Conservation (phyloP, 1,139 yeast species). For the Pichia sp. region DNA sequence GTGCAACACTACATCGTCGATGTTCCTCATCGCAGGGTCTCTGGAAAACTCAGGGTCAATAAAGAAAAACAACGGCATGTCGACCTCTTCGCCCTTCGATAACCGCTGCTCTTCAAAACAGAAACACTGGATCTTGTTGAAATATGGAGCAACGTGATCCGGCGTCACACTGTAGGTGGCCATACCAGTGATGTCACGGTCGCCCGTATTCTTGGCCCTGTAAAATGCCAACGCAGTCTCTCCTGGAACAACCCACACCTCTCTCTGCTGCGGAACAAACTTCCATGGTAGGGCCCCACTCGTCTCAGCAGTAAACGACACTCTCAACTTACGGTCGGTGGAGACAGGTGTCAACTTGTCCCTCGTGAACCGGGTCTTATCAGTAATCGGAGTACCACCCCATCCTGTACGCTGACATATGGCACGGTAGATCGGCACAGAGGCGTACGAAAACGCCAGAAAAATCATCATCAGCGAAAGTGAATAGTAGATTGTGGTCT, state of each 20-base stretch:
- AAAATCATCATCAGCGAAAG: conserved; percentile 68
- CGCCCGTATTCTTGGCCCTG: conserved; percentile 81
- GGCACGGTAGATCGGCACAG: conserved; percentile 90
- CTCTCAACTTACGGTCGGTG: conserved; percentile 72
- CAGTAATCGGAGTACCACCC: conserved; percentile 95
- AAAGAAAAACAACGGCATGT: conserved; percentile 98
- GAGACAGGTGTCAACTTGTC: conserved; percentile 89
- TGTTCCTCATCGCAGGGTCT: conserved; percentile 89
- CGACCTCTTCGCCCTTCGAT: conserved; percentile 95
- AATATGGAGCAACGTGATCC: conserved; percentile 92
- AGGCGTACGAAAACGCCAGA: conserved; percentile 78
- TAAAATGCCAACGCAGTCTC: conserved; percentile 97
- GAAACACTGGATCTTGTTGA: conserved; percentile 94
- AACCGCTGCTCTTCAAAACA: conserved; percentile 96
- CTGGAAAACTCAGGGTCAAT: conserved; percentile 96
- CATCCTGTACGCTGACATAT: conserved; percentile 94
- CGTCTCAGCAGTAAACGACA: conserved; percentile 87
- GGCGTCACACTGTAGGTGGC: conserved; percentile 97
- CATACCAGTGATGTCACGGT: conserved; percentile 94
- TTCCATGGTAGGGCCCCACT: conserved; percentile 94
- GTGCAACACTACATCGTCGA: conserved; percentile 85
- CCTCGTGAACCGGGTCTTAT: conserved; percentile 69
- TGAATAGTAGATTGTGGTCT: conserved; percentile 67
- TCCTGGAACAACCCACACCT: conserved; percentile 91
- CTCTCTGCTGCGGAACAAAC: conserved; percentile 90